Evolutionary conservation across 495 filamentous ascomycete genomes (phyloP), one percentile per base, ranked within the genome.

Genomic region (Penicillium bovifimosum): DNA sequence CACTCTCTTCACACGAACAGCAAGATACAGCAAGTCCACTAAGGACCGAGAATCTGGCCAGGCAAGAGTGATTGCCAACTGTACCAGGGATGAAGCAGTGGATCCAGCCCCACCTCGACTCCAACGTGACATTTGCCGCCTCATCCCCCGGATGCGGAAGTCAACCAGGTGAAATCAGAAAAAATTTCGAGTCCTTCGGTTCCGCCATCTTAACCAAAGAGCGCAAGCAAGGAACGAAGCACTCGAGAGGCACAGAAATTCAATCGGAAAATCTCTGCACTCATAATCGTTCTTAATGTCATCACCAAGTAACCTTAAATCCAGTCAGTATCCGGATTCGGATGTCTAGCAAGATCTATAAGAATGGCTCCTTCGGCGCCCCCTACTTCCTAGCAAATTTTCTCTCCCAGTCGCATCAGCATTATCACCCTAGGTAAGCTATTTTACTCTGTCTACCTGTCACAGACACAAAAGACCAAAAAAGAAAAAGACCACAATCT

Each of bases 61-160:
- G 47, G 20, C 13, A 8, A 9, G 28, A 34, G 5, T 14, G 20
- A 24, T 2, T 24, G 20, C 20, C 20, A 33, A 28, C 32, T 16
- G 14, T 56, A 28, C 18, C 42, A 55, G 38, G 24, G 51, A 35
- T 26, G 16, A 17, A 45, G n/a, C 17, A 18, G 52, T 52, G 50
- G 54, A 43, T 2, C 27, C 34, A 20, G 5, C 13, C 47, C 28
- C 52, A 29, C 45, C 48, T 41, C 39, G 27, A 42, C 47, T 31
- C 53, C 49, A 59, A 49, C 50, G 56, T 61, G 54, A 65, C 62
- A 59, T 66, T 38, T 11, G 13, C 18, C 14, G 33, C 13, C 33
- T 45, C 48, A 50, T 44, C 34, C 34, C 63, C 63, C 60, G 63
- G 55, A 66, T 64, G 60, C 63, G 61, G 63, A 61, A 64, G 35